Conservation (phyloP, 2,329 filamentous ascomycete genomes). For the Sporothrix inflata region DNA sequence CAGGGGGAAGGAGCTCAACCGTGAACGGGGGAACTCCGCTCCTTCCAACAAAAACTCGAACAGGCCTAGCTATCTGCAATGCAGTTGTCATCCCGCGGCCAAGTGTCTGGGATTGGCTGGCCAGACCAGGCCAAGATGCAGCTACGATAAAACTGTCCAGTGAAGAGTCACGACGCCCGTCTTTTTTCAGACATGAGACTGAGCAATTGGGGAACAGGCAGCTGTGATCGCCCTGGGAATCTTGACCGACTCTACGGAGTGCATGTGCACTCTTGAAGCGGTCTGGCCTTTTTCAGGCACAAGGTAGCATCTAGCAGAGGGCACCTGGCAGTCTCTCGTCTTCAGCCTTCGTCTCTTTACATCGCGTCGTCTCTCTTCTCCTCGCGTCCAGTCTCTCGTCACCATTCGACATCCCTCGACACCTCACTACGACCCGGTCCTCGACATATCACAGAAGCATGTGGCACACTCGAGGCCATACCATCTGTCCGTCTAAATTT, state of each 20-base stretch:
- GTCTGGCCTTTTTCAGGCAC: not conserved
- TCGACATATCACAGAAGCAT: not conserved
- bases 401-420: too few relatives aligned
- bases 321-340: not conserved
- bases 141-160: not conserved
- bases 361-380: not conserved
- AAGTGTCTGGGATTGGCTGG: slow-evolving; percentile 1
- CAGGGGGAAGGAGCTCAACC: slow-evolving; percentile 4
- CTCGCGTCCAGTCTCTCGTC: not conserved
- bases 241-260: slow-evolving; percentile 13
- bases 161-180: not conserved
- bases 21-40: not conserved
- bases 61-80: slow-evolving; percentile 11
- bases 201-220: not conserved
- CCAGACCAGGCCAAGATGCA: slow-evolving; percentile 2
- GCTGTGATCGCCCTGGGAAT: not conserved
- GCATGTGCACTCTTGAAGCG: not conserved
- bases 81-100: not conserved
- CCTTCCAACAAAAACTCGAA: slow-evolving; percentile 11
- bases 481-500: slow-evolving; percentile 48
- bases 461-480: slow-evolving; percentile 4
- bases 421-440: not conserved
- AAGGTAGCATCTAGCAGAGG: not conserved
- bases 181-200: not conserved
- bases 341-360: not conserved